Evolutionary conservation across 1,284 basidiomycete genomes (phyloP).

Genomic region (Trichosporon sp.): DNA sequence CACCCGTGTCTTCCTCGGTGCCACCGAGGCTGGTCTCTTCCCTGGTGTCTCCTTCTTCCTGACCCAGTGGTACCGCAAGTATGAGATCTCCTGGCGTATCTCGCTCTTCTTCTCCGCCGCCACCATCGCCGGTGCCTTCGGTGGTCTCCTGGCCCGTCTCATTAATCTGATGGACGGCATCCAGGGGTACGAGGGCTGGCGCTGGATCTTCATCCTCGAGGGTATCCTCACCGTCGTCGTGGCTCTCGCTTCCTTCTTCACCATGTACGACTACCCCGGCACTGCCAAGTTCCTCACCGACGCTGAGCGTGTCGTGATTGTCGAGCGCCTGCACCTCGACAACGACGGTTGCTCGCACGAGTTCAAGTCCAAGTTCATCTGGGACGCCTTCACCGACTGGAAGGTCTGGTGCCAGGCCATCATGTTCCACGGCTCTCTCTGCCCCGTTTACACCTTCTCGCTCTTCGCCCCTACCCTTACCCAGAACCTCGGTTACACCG

Average conservation of each 20-base stretch:
- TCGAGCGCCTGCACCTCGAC: slow-evolving; percentile 29
- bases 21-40: slow-evolving; percentile 40
- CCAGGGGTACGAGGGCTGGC: slow-evolving; percentile 40
- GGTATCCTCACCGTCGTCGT: slow-evolving; percentile 65
- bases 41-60: slow-evolving; percentile 39
- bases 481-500: slow-evolving; percentile 55
- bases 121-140: slow-evolving; percentile 46
- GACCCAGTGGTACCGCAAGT: slow-evolving; percentile 35
- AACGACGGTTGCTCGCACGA: slow-evolving; percentile 29
- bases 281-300: slow-evolving; percentile 68
- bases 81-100: slow-evolving; percentile 38
- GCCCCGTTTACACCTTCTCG: slow-evolving; percentile 58
- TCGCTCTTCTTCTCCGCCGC: slow-evolving; percentile 46
- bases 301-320: slow-evolving; percentile 54
- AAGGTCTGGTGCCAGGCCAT: slow-evolving; percentile 37
- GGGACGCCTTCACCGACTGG: slow-evolving; percentile 34
- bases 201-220: slow-evolving; percentile 74
- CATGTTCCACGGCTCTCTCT: slow-evolving; percentile 48
- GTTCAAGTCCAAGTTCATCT: slow-evolving; percentile 31
- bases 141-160: slow-evolving; percentile 44
- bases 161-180: slow-evolving; percentile 48
- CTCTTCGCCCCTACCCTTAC: slow-evolving; percentile 52
- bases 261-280: slow-evolving; percentile 74
- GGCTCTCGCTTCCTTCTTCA: slow-evolving; percentile 63
- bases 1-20: slow-evolving; percentile 41